phyloP scores from a whole-genome alignment of 345 rosid species.

The Turritis glabra region DNA sequence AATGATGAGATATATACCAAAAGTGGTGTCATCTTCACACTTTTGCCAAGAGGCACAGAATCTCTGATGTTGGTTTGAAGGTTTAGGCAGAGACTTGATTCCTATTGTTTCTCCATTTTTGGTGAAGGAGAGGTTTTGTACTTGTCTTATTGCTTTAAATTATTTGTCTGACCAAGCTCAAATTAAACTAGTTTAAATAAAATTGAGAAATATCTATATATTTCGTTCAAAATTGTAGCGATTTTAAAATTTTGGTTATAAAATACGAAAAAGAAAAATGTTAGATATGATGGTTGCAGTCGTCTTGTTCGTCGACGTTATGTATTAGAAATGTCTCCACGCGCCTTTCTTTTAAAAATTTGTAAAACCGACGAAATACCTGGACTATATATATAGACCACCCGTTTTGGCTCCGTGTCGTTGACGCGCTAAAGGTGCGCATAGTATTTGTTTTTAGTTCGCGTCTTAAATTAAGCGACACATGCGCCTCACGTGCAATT shows the following conservation, averaged over 20 bases:
- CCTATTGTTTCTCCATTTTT: constrained; percentile 25
- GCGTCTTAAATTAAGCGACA: neutral
- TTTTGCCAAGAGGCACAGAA: neutral
- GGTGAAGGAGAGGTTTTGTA: constrained; percentile 26
- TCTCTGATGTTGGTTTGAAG: constrained; percentile 1
- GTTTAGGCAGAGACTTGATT: constrained; percentile 13
- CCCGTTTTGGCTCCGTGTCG: neutral
- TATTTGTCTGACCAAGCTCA: neutral
- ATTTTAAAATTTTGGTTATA: neutral
- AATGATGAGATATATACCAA: constrained; percentile 1
- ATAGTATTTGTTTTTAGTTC: neutral
- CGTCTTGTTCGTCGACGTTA: too few relatives aligned
- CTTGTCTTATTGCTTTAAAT: neutral
- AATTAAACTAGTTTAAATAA: neutral
- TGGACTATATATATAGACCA: neutral
- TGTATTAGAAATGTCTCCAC: neutral
- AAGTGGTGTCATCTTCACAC: constrained; percentile 8
- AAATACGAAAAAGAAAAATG: too few relatives aligned
- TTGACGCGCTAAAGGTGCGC: neutral
- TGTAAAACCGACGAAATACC: neutral
- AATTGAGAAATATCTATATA: neutral
- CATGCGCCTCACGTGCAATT: neutral
- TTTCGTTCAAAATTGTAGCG: neutral
- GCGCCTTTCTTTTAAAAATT: neutral
- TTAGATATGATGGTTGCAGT: too few relatives aligned